phyloP scores from a whole-genome alignment of 2,329 filamentous ascomycete species.

The Fusarium brachygibbosum region DNA sequence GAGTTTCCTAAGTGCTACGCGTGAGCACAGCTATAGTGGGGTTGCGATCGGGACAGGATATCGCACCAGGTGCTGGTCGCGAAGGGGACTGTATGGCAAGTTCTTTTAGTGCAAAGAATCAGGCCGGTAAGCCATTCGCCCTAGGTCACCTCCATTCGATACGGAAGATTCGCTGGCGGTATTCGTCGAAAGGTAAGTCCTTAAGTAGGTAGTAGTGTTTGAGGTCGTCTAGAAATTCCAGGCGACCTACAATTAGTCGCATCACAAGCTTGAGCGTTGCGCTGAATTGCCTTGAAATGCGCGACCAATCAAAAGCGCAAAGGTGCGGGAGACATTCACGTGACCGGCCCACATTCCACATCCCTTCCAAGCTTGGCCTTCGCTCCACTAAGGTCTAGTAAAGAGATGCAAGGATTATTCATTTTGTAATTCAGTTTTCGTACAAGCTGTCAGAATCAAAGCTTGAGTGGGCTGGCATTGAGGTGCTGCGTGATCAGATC shows the following conservation, averaged over 20 bases:
- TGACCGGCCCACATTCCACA: conserved; percentile 14
- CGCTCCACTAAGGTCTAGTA: conserved; percentile 4
- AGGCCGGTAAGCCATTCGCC: conserved; percentile 20
- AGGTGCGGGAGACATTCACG: conserved; percentile 16
- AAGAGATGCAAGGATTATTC: conserved; percentile 20
- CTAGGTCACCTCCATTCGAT: conserved; percentile 13
- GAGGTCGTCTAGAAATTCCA: conserved; percentile 10
- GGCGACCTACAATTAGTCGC: conserved; percentile 18
- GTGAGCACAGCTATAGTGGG: conserved; percentile 18
- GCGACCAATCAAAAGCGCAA: conserved; percentile 35
- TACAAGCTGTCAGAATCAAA: conserved; percentile 13
- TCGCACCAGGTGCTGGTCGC: not conserved
- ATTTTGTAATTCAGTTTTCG: conserved; percentile 28
- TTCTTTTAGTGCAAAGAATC: not conserved
- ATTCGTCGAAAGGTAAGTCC: not conserved
- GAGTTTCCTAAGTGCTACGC: conserved; percentile 9
- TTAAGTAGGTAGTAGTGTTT: not conserved
- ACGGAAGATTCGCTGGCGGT: not conserved
- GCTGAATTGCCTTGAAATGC: conserved; percentile 29
- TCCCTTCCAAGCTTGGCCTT: conserved; percentile 6
- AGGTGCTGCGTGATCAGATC: conserved; percentile 1
- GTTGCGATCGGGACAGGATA: conserved; percentile 5
- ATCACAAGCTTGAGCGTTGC: conserved; percentile 17
- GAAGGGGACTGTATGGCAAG: not conserved
- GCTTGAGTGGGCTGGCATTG: conserved; percentile 14